These are phyloP conservation scores for Pseudogymnoascus pannorum DNA, from an alignment of 2,329 filamentous ascomycete genomes.

Conservation along the genomic window DNA sequence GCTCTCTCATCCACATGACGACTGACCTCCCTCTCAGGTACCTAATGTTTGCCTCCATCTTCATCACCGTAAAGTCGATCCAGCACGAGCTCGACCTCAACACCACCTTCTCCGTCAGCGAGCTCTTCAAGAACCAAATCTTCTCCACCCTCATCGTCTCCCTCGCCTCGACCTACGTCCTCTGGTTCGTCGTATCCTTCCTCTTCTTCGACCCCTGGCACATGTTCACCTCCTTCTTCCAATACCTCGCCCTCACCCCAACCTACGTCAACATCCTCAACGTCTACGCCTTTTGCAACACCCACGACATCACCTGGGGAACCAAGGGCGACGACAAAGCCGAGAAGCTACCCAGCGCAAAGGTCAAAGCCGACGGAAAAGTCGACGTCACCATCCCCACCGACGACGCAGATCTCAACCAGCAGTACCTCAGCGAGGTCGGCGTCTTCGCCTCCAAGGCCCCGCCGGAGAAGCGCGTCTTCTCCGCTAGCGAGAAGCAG, in stretches of 20 bases:
- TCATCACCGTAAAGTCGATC: slow-evolving; percentile 84
- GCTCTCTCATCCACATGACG: background rate
- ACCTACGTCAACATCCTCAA: slow-evolving; percentile 98
- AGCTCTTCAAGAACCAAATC: slow-evolving; percentile 77
- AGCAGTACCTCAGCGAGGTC: slow-evolving; percentile 85
- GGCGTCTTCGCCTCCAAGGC: slow-evolving; percentile 66
- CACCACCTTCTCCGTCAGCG: slow-evolving; percentile 57
- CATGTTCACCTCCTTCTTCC: slow-evolving; percentile 91
- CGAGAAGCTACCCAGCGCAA: slow-evolving; percentile 81
- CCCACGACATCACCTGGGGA: slow-evolving; percentile 95
- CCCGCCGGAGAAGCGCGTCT: slow-evolving; percentile 59
- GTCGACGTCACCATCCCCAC: slow-evolving; percentile 80
- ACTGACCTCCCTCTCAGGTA: slow-evolving; percentile 46
- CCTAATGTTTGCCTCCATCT: slow-evolving; percentile 89
- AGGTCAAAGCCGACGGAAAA: slow-evolving; percentile 88
- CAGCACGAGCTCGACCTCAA: slow-evolving; percentile 56
- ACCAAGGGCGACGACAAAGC: slow-evolving; percentile 97
- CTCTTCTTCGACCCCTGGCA: slow-evolving; percentile 99
- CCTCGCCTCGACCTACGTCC: slow-evolving; percentile 81
- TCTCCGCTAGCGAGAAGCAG: slow-evolving; percentile 64
- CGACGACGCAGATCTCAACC: slow-evolving; percentile 90
- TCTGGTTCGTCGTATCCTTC: slow-evolving; percentile 86
- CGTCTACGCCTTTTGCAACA: slow-evolving; percentile 98
- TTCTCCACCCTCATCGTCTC: slow-evolving; percentile 95
- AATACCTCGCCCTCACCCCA: slow-evolving; percentile 91